Evolutionary conservation across 805 yeast species (phyloP).

Genomic region (Limtongia smithiae): DNA sequence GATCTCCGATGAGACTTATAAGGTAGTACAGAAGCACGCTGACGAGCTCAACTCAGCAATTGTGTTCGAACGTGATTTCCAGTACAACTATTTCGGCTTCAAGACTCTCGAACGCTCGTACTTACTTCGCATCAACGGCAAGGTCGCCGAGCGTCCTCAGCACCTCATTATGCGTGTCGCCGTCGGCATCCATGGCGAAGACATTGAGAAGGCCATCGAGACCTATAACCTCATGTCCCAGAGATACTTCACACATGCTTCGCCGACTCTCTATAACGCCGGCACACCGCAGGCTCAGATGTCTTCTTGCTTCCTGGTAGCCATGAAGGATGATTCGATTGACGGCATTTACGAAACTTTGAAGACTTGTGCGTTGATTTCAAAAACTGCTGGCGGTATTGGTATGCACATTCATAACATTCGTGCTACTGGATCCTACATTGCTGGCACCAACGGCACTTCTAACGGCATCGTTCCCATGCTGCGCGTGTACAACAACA

Average conservation of each 20-base stretch:
- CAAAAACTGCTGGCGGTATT: constrained; percentile 94
- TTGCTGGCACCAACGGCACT: constrained; percentile 88
- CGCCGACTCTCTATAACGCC: constrained; percentile 91
- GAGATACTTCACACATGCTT: constrained; percentile 87
- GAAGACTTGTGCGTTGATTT: constrained; percentile 81
- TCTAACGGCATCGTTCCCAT: constrained; percentile 94
- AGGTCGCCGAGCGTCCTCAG: constrained; percentile 87
- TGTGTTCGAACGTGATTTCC: constrained; percentile 71
- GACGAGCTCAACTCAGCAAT: constrained; percentile 70
- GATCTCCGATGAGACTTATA: constrained; percentile 63
- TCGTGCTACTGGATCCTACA: constrained; percentile 79
- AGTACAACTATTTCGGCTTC: constrained; percentile 80
- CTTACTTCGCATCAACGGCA: constrained; percentile 59
- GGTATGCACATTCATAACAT: constrained; percentile 88
- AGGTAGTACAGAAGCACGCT: constrained; percentile 59
- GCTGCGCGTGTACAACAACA: constrained; percentile 90
- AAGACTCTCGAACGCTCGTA: constrained; percentile 90
- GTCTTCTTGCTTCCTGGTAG: constrained; percentile 88
- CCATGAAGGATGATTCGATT: constrained; percentile 91
- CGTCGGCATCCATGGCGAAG: constrained; percentile 77
- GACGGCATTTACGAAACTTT: constrained; percentile 92
- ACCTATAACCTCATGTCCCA: constrained; percentile 85
- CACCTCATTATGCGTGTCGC: constrained; percentile 87
- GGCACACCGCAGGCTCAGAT: constrained; percentile 82
- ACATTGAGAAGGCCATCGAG: constrained; percentile 64